Evolutionary conservation across 805 yeast genomes (phyloP).

Genomic region (Priceomyces fermenticarens): DNA sequence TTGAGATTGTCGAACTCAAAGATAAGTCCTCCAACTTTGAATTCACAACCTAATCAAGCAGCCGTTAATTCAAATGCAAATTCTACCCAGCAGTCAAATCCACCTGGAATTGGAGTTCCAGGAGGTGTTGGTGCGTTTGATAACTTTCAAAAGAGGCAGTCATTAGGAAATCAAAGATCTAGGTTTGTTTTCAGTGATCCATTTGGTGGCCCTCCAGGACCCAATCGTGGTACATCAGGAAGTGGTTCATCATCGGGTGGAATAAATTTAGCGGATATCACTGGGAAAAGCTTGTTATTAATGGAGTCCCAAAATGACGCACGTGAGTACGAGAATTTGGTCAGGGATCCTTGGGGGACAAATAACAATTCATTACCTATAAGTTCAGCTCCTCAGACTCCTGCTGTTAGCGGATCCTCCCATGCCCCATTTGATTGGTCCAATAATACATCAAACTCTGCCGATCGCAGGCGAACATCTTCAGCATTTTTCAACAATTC

Average conservation of each 20-base stretch:
- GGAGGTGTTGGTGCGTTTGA: constrained; percentile 16
- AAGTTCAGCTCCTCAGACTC: constrained; percentile 40
- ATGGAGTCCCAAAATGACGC: constrained; percentile 48
- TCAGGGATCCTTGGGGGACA: constrained; percentile 45
- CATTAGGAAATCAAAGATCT: constrained; percentile 58
- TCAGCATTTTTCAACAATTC: constrained; percentile 48
- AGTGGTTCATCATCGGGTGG: constrained; percentile 21
- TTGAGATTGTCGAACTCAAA: constrained; percentile 25
- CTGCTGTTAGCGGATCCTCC: constrained; percentile 18
- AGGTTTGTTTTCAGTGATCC: constrained; percentile 71
- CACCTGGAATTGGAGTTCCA: constrained; percentile 1
- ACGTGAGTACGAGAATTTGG: constrained; percentile 45
- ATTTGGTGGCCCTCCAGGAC: constrained; percentile 15
- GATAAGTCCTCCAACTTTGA: constrained; percentile 32
- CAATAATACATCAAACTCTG: constrained; percentile 11
- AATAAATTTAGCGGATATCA: constrained; percentile 33
- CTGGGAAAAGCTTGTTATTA: constrained; percentile 42
- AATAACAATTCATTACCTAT: constrained; percentile 8
- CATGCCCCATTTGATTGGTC: constrained; percentile 33
- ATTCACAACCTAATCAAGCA: constrained; percentile 8
- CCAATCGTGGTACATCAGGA: constrained; percentile 4
- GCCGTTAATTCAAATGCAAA: constrained; percentile 2
- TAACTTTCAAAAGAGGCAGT: constrained; percentile 46
- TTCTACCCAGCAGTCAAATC: not conserved
- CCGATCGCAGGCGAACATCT: constrained; percentile 50